phyloP scores from a whole-genome alignment of 1,284 basidiomycete species.

The Leccinum colubrinum region DNA sequence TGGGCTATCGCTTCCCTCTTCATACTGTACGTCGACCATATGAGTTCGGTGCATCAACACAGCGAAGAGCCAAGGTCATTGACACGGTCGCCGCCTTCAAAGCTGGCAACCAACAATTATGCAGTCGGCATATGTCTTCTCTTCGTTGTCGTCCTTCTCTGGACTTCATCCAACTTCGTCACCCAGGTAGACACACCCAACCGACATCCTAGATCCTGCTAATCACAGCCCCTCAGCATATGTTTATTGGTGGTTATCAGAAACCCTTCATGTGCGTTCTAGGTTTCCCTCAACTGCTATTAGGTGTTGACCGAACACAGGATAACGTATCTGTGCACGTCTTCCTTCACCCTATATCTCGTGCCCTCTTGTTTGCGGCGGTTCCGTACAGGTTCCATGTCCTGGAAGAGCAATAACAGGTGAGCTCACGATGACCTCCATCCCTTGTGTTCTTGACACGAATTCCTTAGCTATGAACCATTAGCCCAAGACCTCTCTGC shows the following conservation, averaged over 20 bases:
- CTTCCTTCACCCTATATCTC: conserved; percentile 88
- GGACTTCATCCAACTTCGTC: conserved; percentile 79
- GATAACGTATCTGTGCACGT: conserved; percentile 87
- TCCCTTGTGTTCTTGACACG: neutral
- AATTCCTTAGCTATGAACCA: conserved; percentile 25
- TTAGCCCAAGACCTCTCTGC: conserved; percentile 16
- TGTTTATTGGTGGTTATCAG: conserved; percentile 68
- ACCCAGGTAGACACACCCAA: conserved; percentile 57
- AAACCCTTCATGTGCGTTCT: conserved; percentile 78
- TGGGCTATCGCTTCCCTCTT: neutral
- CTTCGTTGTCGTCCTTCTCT: conserved; percentile 79
- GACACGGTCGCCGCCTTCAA: conserved; percentile 1
- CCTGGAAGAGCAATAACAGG: conserved; percentile 12
- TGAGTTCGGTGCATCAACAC: conserved; percentile 18
- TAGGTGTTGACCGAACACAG: conserved; percentile 36
- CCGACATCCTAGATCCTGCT: conserved; percentile 4
- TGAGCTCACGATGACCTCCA: conserved; percentile 3
- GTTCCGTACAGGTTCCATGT: conserved; percentile 27
- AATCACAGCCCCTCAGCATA: conserved; percentile 44
- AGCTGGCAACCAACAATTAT: conserved; percentile 50
- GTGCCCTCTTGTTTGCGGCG: conserved; percentile 62
- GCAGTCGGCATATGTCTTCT: conserved; percentile 70
- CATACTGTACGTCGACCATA: conserved; percentile 9
- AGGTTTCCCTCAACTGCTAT: neutral
- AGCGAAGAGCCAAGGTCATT: conserved; percentile 14